A percentile compares a stretch with the other conserved stretches of the same genome.
Conservation (phyloP, 306 rosid species). For the Quillaja saponaria region DNA sequence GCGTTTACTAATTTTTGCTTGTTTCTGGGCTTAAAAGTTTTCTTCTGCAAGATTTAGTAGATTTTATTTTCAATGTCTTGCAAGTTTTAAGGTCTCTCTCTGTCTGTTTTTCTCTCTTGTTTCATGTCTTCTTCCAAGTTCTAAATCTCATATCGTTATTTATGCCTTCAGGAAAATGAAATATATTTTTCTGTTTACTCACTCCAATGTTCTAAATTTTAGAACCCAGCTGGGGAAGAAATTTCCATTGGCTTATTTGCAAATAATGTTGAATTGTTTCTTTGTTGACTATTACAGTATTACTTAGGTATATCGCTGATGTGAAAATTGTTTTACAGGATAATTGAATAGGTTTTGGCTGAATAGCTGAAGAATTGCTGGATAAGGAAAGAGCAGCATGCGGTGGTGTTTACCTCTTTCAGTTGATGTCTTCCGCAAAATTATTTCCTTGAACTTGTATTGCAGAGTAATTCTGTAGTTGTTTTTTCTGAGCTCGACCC, state of each 20-base stretch:
- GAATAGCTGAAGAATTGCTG: conserved; percentile 17
- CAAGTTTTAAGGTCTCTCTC: no score
- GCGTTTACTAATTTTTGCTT: no score
- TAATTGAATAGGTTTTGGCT: neutral
- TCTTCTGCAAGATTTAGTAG: no score
- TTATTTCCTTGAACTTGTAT: conserved; percentile 76
- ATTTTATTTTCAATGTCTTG: neutral
- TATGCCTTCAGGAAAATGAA: neutral
- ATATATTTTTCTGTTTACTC: neutral
- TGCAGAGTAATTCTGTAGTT: conserved; percentile 94
- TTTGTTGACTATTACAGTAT: no score
- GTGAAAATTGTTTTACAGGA: conserved; percentile 1
- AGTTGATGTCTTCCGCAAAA: conserved; percentile 78
- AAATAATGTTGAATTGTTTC: no score
- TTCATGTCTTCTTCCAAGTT: no score
- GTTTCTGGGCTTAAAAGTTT: no score
- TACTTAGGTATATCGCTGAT: conserved; percentile 34
- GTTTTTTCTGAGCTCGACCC: conserved; percentile 1
- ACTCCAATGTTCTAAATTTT: neutral
- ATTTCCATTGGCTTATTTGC: neutral
- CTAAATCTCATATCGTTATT: no score
- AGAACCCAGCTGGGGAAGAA: neutral
- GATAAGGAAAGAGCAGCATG: conserved; percentile 81
- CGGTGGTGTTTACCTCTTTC: conserved; percentile 85
- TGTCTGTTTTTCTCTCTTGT: no score